These are phyloP conservation scores for Glycine soja DNA, from an alignment of 306 rosid species.

Conservation along the genomic window DNA sequence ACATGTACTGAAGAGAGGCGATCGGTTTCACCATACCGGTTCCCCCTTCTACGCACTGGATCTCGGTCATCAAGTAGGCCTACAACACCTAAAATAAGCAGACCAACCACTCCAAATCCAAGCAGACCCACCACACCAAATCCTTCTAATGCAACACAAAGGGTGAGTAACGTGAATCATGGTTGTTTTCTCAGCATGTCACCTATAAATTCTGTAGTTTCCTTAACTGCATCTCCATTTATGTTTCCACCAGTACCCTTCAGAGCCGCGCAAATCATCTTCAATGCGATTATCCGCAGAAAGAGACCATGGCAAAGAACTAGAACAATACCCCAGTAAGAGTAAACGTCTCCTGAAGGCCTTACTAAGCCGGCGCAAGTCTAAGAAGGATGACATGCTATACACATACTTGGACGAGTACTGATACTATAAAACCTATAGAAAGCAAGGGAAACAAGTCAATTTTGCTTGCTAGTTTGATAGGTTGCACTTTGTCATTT, in stretches of 20 bases:
- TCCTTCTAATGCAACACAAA: slow-evolving; percentile 68
- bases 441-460: slow-evolving; percentile 46
- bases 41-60: slow-evolving; percentile 92
- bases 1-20: slow-evolving; percentile 69
- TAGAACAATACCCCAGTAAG: slow-evolving; percentile 86
- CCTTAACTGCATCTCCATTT: slow-evolving; percentile 17
- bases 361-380: slow-evolving; percentile 94
- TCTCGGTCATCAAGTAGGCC: slow-evolving; percentile 77
- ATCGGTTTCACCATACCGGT: slow-evolving; percentile 87
- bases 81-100: slow-evolving; percentile 71
- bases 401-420: slow-evolving; percentile 95
- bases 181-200: slow-evolving; percentile 3
- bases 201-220: slow-evolving; percentile 14
- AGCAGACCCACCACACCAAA: slow-evolving; percentile 90
- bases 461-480: slow-evolving; percentile 49
- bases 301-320: slow-evolving; percentile 68
- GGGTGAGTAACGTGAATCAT: slow-evolving; percentile 53
- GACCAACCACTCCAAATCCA: slow-evolving; percentile 80
- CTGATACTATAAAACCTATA: slow-evolving; percentile 51
- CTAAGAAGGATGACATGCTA: slow-evolving; percentile 91
- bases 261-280: slow-evolving; percentile 91
- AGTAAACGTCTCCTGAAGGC: slow-evolving; percentile 96
- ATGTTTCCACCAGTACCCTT: slow-evolving; percentile 71
- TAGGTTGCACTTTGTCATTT: slow-evolving; percentile 42
- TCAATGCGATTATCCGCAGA: slow-evolving; percentile 92